Base-by-base conservation (phyloP, 352 stramenopile species). In the Pythium rhizo-oryzae region DNA sequence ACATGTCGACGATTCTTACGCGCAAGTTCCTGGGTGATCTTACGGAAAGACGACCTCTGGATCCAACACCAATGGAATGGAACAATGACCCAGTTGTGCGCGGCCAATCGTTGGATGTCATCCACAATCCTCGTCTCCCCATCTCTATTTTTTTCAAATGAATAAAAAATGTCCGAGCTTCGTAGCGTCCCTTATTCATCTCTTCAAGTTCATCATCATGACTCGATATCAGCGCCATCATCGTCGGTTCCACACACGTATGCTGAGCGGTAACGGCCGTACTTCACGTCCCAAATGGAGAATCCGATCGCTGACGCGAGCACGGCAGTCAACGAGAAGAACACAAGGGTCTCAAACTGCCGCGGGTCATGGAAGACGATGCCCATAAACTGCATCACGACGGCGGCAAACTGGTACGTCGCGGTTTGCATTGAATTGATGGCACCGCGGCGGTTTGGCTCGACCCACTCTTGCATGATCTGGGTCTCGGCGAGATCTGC, bases 41-140 rank as follows among this genome's bases (percentile, higher is more conserved):
- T 11, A 59, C 71, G 43, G 51, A 65, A n/a, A 69, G 70, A 11
- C 7, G 71, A 13, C 67, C 71, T 0, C 18, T 43, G 25, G 71
- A 75, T 23, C n/a, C 33, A 19, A 23, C 30, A 18, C 11, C 76
- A 12, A 68, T 37, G 1, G 47, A 70, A 21, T 87, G 70, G 77
- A 72, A 72, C 62, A 88, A 85, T 46, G 69, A 75, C 9, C 58
- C 80, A 13, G 76, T 87, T 16, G 23, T 83, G 28, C 61, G 60
- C 4, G 77, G 78, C n/a, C 39, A 76, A 61, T 80, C 80, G 13
- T 62, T 91, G 28, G 46, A 61, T 49, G 71, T 58, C 13, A 46
- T 89, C 19, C 70, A 84, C 65, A 87, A 89, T 44, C 72, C 74
- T 11, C 44, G 63, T 4, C 85, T 75, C 53, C 80, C 82, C 13